These are phyloP conservation scores for Sugiyamaella smithiae DNA, from an alignment of 805 yeast species.

Conservation along the genomic window DNA sequence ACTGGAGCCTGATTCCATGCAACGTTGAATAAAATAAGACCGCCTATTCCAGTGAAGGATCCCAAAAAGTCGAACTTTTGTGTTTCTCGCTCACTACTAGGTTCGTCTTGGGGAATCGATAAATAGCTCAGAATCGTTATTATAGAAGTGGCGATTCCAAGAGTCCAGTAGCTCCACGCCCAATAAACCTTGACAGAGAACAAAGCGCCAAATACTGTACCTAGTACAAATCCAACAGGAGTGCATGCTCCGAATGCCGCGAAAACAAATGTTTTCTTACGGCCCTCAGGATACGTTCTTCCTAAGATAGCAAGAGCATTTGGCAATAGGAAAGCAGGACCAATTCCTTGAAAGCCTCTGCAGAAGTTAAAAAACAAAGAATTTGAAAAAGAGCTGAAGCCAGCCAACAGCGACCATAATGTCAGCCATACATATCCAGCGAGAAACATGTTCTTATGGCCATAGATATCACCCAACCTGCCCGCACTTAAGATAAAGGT, in stretches of 20 bases:
- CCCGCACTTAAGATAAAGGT: slow-evolving; percentile 69
- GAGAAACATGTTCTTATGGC: slow-evolving; percentile 51
- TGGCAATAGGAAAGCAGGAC: slow-evolving; percentile 58
- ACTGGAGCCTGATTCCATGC: slow-evolving; percentile 75
- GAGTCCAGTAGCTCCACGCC: slow-evolving; percentile 59
- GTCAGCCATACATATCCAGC: slow-evolving; percentile 55
- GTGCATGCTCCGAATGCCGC: slow-evolving; percentile 59
- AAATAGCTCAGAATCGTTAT: slow-evolving; percentile 36
- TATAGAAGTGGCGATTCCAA: slow-evolving; percentile 40
- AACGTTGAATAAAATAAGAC: slow-evolving; percentile 61
- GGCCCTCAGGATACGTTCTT: slow-evolving; percentile 44
- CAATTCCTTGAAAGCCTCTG: slow-evolving; percentile 64
- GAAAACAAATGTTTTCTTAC: slow-evolving; percentile 52
- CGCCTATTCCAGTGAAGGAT: slow-evolving; percentile 55
- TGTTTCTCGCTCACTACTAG: background rate
- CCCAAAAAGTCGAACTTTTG: slow-evolving; percentile 51
- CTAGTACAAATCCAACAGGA: slow-evolving; percentile 59
- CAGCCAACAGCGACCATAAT: slow-evolving; percentile 59
- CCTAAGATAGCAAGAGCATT: slow-evolving; percentile 54
- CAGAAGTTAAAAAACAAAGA: slow-evolving; percentile 40
- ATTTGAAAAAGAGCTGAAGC: slow-evolving; percentile 54
- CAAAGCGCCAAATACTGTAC: slow-evolving; percentile 50
- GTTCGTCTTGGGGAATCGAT: slow-evolving; percentile 37
- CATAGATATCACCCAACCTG: slow-evolving; percentile 67
- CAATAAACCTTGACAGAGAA: slow-evolving; percentile 45